Conservation (phyloP, 1,284 basidiomycete genomes). For the Ustanciosporium gigantosporum region DNA sequence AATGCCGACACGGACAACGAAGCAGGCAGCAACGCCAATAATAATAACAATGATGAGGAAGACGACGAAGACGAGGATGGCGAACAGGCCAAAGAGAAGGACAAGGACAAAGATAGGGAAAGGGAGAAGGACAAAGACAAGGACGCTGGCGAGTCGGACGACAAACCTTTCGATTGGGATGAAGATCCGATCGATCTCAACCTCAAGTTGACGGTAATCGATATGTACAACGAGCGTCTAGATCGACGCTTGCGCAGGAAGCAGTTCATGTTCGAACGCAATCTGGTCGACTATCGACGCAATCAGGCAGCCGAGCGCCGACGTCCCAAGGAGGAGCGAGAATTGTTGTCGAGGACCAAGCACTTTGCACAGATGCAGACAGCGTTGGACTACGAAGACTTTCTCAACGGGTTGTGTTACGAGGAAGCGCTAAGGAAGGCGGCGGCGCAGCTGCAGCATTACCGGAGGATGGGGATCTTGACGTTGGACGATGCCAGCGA, state of each 20-base stretch:
- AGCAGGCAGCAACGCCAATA: conserved; percentile 9
- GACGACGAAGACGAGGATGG: conserved; percentile 19
- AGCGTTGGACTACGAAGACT: conserved; percentile 84
- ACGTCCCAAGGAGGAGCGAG: conserved; percentile 84
- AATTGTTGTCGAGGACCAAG: conserved; percentile 83
- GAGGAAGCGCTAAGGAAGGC: conserved; percentile 56
- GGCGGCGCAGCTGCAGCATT: conserved; percentile 55
- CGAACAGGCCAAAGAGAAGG: conserved; percentile 15
- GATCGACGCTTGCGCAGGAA: conserved; percentile 85
- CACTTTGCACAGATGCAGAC: conserved; percentile 92
- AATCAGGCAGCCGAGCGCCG: conserved; percentile 89
- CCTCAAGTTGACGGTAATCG: conserved; percentile 85
- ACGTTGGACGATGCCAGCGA: conserved; percentile 51
- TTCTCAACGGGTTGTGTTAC: conserved; percentile 79
- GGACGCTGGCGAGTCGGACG: conserved; percentile 44
- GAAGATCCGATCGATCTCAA: conserved; percentile 79
- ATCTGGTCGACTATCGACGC: conserved; percentile 82
- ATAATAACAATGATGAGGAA: conserved; percentile 23
- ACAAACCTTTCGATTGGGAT: conserved; percentile 65
- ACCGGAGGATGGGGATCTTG: conserved; percentile 54
- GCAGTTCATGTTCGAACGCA: conserved; percentile 88
- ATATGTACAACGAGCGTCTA: conserved; percentile 91
- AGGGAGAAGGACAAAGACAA: conserved; percentile 41
- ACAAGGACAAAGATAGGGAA: conserved; percentile 41
- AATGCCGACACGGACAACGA: conserved; percentile 20